A percentile compares a stretch with the other conserved stretches of the same genome.
phyloP scores from a whole-genome alignment of 2,329 filamentous ascomycete species.

The Neoascochyta sp. region DNA sequence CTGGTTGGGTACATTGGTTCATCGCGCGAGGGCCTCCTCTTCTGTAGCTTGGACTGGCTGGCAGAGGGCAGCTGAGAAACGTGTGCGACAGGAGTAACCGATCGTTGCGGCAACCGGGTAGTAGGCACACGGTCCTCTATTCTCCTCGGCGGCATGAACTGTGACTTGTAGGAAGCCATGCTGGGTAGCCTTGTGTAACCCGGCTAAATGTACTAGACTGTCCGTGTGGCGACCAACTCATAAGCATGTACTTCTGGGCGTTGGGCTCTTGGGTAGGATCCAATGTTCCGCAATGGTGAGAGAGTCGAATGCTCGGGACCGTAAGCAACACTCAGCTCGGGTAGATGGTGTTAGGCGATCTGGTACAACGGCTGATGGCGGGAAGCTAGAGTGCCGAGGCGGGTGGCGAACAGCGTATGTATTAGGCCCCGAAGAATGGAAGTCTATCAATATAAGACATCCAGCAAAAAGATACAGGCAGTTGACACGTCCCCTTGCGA shows the following conservation, averaged over 20 bases:
- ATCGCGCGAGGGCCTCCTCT: constrained; percentile 34
- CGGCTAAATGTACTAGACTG: constrained; percentile 29
- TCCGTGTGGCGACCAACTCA: constrained; percentile 39
- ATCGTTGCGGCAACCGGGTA: constrained; percentile 37
- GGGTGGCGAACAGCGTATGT: constrained; percentile 32
- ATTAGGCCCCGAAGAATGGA: constrained; percentile 26
- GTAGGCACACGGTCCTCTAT: constrained; percentile 30
- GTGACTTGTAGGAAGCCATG: constrained; percentile 44
- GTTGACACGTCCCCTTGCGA: constrained; percentile 21
- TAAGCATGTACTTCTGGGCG: constrained; percentile 36
- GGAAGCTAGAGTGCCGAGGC: constrained; percentile 25
- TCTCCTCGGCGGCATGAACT: constrained; percentile 32
- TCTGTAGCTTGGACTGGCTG: constrained; percentile 34
- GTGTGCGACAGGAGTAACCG: constrained; percentile 32
- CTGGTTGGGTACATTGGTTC: constrained; percentile 21
- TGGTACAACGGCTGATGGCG: constrained; percentile 20
- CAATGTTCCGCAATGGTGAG: constrained; percentile 18
- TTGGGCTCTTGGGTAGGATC: constrained; percentile 16
- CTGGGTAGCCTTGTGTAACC: constrained; percentile 36
- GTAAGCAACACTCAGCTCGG: constrained; percentile 38
- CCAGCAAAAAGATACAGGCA: constrained; percentile 24
- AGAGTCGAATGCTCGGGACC: constrained; percentile 15
- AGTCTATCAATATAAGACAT: constrained; percentile 31
- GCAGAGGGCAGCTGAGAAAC: constrained; percentile 24
- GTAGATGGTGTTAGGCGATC: constrained; percentile 20